These are phyloP conservation scores for Phallus indusiatus DNA, from an alignment of 768 basidiomycete species.

Conservation along the genomic window DNA sequence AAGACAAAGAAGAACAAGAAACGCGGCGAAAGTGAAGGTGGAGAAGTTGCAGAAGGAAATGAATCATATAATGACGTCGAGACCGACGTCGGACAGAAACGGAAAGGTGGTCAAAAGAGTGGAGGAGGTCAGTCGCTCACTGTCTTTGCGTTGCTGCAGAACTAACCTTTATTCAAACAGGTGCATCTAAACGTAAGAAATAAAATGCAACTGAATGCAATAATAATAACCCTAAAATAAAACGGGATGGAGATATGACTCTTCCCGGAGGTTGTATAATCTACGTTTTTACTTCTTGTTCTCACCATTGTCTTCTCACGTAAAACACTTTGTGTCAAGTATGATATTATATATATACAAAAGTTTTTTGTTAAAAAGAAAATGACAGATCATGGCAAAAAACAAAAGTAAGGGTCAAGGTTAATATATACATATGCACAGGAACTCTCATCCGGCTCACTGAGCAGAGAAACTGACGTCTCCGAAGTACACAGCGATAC, in stretches of 20 bases:
- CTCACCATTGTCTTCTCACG: too few relatives aligned
- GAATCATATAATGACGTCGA: neutral
- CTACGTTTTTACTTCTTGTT: too few relatives aligned
- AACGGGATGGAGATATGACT: too few relatives aligned
- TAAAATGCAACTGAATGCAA: neutral
- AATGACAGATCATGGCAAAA: neutral
- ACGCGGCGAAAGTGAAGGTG: neutral
- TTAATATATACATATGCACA: too few relatives aligned
- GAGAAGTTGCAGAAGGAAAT: neutral
- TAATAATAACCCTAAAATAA: too few relatives aligned
- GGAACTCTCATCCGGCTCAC: too few relatives aligned
- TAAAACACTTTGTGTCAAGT: neutral
- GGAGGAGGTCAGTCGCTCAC: neutral
- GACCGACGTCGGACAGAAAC: neutral
- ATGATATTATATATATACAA: neutral
- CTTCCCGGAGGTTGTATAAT: too few relatives aligned
- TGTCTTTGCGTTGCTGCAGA: neutral
- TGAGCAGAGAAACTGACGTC: neutral
- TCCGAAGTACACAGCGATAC: conserved; percentile 3
- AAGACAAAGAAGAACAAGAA: conserved; percentile 4
- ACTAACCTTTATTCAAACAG: neutral
- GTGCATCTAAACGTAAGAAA: conserved; percentile 4
- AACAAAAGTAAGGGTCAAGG: too few relatives aligned
- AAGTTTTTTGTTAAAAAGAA: neutral
- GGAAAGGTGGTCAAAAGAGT: conserved; percentile 4